A percentile compares a stretch with the other conserved stretches of the same genome.
phyloP scores from a whole-genome alignment of 2,329 filamentous ascomycete species.

The Chlorencoelia australis region DNA sequence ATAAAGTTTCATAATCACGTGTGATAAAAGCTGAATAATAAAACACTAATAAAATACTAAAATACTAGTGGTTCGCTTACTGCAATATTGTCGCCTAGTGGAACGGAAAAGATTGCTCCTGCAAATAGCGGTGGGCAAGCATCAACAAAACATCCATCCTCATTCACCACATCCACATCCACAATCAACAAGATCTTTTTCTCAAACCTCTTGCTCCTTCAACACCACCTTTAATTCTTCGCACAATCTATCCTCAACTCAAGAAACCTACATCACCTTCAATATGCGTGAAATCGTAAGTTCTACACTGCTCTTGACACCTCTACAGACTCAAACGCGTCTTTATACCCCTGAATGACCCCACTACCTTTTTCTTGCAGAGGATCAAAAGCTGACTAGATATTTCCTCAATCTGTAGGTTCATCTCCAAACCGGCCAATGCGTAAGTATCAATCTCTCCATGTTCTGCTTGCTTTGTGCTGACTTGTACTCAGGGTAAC shows the following conservation, averaged over 20 bases:
- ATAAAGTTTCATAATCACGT: too few species aligned
- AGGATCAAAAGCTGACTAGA: conserved; percentile 44
- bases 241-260: conserved; percentile 11
- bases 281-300: conserved; percentile 69
- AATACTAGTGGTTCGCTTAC: background rate
- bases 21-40: background rate
- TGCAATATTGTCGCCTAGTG: conserved; percentile 6
- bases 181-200: conserved; percentile 16
- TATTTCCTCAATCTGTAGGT: conserved; percentile 55
- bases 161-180: conserved; percentile 10
- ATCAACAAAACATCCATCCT: too few species aligned
- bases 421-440: conserved; percentile 99
- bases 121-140: conserved; percentile 10
- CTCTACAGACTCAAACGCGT: conserved; percentile 29
- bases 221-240: conserved; percentile 10
- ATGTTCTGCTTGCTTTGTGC: conserved; percentile 9
- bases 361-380: conserved; percentile 29
- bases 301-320: conserved; percentile 20
- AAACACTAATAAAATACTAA: background rate
- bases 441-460: conserved; percentile 52
- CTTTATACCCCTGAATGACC: conserved; percentile 29
- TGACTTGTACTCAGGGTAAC: conserved; percentile 67
- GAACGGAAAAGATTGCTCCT: conserved; percentile 6
- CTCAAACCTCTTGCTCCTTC: conserved; percentile 16
- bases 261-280: conserved; percentile 28